Base-by-base conservation (phyloP, 352 stramenopile species). In the Phytophthora podocarpi region DNA sequence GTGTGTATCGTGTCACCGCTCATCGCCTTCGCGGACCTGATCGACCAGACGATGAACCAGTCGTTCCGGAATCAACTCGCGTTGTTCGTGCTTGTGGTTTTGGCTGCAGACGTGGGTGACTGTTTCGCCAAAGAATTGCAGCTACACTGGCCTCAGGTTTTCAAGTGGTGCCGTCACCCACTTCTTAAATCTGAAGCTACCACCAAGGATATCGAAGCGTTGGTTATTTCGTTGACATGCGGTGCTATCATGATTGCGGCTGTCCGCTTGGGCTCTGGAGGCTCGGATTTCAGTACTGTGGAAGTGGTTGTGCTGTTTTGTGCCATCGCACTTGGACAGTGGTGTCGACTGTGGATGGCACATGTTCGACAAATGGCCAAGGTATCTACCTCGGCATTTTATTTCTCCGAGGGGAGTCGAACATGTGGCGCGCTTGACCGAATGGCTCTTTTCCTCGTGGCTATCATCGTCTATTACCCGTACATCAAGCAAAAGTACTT, bases 391-490 rank as follows among this genome's bases (percentile, higher is more conserved):
- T 80, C 71, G 15, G 76, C 73, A 11, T 85, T 83, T 48, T 83
- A 81, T 47, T 56, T 85, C 26, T 46, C 61, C 0, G 37, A 59
- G 16, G 72, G 64, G 48, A 66, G 62, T 28, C 66, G 42, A 43
- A 45, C 64, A 1, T 70, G 71, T 59, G 74, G 77, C 27, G 54
- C 76, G n/a, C 60, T 86, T 16, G 77, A 82, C 62, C 68, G 66
- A 18, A 71, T 76, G 48, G 61, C 66, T 2, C 59, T 80, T 16
- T 80, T 86, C 46, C 67, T 79, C 30, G 66, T 84, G 31, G 69
- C 69, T 21, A 66, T 72, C 28, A 68, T 82, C 24, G 66, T 82
- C 26, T 86, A 77, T 37, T 78, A 84, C 41, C 74, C 77, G 37
- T 82, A 84, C 36, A 58, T 76, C 45, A 83, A 82, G 63, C 62